Evolutionary conservation across 257 asterid species (phyloP).

Genomic region (Orobanche coerulescens): DNA sequence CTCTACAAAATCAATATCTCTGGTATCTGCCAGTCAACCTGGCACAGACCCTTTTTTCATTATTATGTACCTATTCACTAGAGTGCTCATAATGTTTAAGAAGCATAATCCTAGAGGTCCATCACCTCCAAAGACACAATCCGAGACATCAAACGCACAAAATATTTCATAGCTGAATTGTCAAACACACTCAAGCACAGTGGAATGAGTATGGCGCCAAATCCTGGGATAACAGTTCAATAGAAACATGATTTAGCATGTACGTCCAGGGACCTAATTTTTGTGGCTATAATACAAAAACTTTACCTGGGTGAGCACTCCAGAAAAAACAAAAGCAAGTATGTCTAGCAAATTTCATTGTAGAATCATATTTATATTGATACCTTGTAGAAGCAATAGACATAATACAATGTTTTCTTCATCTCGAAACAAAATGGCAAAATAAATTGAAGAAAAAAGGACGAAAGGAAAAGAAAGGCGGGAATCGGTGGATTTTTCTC

Average conservation of each 20-base stretch:
- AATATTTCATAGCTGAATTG: neutral
- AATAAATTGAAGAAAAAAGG: neutral
- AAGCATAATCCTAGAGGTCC: neutral
- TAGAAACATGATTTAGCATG: constrained; percentile 14
- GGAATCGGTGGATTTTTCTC: constrained; percentile 1
- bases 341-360: neutral
- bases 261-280: neutral
- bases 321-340: too few species aligned
- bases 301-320: constrained; percentile 8
- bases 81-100: neutral
- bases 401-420: constrained; percentile 1
- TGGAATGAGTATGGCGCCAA: neutral
- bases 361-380: constrained; percentile 11
- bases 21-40: constrained; percentile 8
- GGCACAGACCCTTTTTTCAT: neutral
- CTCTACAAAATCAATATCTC: neutral
- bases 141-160: neutral
- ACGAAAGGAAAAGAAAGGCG: neutral
- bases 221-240: neutral
- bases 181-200: neutral
- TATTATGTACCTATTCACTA: neutral
- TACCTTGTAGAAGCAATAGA: constrained; percentile 7
- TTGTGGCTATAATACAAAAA: neutral
- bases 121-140: neutral
- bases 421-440: too few species aligned